These are phyloP conservation scores for Quercus alba DNA, from an alignment of 306 rosid species.

Conservation along the genomic window DNA sequence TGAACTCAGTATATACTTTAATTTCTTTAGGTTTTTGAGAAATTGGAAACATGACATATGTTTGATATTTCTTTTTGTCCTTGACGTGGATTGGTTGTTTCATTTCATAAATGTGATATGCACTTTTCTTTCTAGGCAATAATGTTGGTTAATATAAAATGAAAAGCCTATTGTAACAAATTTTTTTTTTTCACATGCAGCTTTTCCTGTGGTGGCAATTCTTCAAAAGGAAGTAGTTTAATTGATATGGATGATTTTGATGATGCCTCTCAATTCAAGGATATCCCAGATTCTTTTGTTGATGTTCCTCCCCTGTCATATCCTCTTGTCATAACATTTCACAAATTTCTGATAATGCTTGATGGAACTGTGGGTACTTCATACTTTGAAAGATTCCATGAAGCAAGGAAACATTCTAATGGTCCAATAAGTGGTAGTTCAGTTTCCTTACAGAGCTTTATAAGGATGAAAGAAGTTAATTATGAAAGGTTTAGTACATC, in stretches of 20 bases:
- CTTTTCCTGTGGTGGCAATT: constrained; percentile 33
- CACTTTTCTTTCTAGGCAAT: too few relatives aligned
- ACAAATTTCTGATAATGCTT: constrained; percentile 80
- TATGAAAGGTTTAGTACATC: constrained; percentile 56
- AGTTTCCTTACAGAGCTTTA: constrained; percentile 45
- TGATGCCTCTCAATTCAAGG: constrained; percentile 46
- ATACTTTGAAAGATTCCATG: constrained; percentile 59
- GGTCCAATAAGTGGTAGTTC: constrained; percentile 33
- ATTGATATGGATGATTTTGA: constrained; percentile 38
- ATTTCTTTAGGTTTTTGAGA: too few relatives aligned
- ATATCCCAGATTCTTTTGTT: constrained; percentile 52
- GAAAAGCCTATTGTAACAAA: not conserved
- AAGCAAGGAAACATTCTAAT: constrained; percentile 1
- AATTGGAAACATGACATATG: too few relatives aligned
- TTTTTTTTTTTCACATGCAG: constrained; percentile 24
- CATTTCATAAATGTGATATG: too few relatives aligned
- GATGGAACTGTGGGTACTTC: constrained; percentile 68
- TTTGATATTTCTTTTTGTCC: too few relatives aligned
- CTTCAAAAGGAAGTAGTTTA: constrained; percentile 13
- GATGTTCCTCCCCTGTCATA: constrained; percentile 43
- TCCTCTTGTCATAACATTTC: constrained; percentile 78
- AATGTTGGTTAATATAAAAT: not conserved
- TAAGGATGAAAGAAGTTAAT: constrained; percentile 59
- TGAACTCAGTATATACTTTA: too few relatives aligned
- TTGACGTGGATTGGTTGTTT: too few relatives aligned